phyloP scores from a whole-genome alignment of 2,329 filamentous ascomycete genomes.

The Stemphylium beticola region DNA sequence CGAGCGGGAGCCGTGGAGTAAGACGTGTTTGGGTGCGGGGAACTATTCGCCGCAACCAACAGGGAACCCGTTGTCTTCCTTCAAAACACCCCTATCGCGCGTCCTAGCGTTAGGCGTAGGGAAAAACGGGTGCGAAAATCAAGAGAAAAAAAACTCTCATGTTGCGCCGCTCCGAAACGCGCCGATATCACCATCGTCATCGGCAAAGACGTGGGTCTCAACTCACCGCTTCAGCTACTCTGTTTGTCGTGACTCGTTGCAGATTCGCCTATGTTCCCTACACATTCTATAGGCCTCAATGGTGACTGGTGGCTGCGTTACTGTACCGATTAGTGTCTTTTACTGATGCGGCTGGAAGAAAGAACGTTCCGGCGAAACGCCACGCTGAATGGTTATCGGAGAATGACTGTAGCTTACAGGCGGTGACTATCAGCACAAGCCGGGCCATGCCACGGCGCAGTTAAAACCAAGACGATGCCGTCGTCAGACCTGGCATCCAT shows the following conservation, averaged over 20 bases:
- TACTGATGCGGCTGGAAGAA: background rate
- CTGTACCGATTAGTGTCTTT: background rate
- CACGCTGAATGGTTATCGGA: conserved; percentile 3
- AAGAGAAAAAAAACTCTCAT: background rate
- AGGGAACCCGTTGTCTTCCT: conserved; percentile 1
- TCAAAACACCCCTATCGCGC: conserved; percentile 5
- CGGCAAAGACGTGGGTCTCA: conserved; percentile 9
- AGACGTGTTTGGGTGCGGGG: background rate
- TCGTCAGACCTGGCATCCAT: background rate
- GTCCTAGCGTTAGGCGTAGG: conserved; percentile 2
- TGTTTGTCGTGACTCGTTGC: background rate
- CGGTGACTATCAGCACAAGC: conserved; percentile 3
- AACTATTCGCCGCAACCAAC: conserved; percentile 2
- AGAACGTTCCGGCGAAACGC: conserved; percentile 2
- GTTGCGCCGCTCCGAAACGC: conserved; percentile 5
- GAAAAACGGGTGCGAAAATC: background rate
- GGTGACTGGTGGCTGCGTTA: background rate
- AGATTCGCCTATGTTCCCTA: background rate
- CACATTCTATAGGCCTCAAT: background rate
- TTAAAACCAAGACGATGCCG: conserved; percentile 6
- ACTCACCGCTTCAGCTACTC: conserved; percentile 14
- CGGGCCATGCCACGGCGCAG: background rate
- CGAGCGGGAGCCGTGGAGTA: background rate
- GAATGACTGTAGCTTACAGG: background rate
- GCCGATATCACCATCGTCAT: conserved; percentile 3